These are phyloP conservation scores for Glycine soja DNA, from an alignment of 306 rosid genomes.

Conservation along the genomic window DNA sequence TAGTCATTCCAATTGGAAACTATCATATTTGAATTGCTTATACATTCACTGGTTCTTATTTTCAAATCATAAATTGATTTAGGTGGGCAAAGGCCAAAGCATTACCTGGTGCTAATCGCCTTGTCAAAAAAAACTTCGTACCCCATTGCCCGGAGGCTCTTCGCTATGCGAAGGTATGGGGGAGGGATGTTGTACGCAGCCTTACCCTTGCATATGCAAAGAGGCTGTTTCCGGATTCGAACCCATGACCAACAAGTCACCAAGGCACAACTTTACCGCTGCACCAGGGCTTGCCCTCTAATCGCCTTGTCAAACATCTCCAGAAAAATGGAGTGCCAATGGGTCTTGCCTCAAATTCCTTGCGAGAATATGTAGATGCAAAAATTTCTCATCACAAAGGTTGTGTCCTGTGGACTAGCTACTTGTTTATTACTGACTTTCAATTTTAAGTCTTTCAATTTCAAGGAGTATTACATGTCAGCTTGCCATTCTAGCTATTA, in stretches of 20 bases:
- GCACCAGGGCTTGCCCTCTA: too few species aligned
- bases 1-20: neutral
- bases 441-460: neutral
- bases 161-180: too few species aligned
- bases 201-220: too few species aligned
- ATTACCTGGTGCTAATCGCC: conserved; percentile 83
- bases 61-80: conserved; percentile 26
- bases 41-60: conserved; percentile 20
- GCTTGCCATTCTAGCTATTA: conserved; percentile 2
- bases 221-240: too few species aligned
- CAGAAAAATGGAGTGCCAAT: conserved; percentile 64
- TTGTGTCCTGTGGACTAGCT: conserved; percentile 39
- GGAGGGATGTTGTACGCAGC: too few species aligned
- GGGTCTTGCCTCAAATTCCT: conserved; percentile 88
- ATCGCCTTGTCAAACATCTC: conserved; percentile 77
- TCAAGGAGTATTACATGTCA: conserved; percentile 2
- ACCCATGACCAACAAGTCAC: too few species aligned
- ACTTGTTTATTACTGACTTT: conserved; percentile 1
- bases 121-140: too few species aligned
- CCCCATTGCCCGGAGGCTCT: too few species aligned
- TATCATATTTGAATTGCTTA: conserved; percentile 20
- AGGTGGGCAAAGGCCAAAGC: conserved; percentile 79
- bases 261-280: too few species aligned
- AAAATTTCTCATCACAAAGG: conserved; percentile 71
- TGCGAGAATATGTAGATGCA: conserved; percentile 58